Evolutionary conservation across 1,284 basidiomycete species (phyloP), one percentile per base, ranked within the genome.

Genomic region (Gomphus bonarii): DNA sequence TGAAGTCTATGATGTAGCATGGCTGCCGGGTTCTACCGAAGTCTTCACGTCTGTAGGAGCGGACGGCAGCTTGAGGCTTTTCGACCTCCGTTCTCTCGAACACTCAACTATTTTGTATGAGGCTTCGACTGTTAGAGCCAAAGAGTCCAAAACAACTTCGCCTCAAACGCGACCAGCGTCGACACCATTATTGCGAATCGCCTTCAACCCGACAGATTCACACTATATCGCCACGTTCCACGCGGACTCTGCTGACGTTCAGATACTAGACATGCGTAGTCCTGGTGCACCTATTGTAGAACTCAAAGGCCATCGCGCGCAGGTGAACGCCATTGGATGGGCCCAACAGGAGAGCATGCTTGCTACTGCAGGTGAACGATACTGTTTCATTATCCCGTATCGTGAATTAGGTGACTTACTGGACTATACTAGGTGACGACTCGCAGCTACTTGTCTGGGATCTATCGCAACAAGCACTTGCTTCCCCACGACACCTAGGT

Each of bases 71-170:
- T 75, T 99, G 38, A 89, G 97, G 50, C 95, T 97, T 8, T 99
- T 99, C 68, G 97, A 99, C 70, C 74, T 99, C 57, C 85, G 97
- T 40, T 91, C 89, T 63, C 78, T 99, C 48, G 97, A 99, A 69
- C 97, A 99, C 71, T 97, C 94, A 8, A 99, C 97, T 2, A 99
- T 99, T 65, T 79, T 99, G 48, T 99, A 98, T 70, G 97, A 99
- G 74, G 94, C 94, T 0, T 86, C 91, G 1, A 63, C 66, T 0
- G 65, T 69, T 8, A 43, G 58, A 28, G 60, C 65, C 35, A 61
- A 60, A 40, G 50, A 55, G 50, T 78, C 87, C 1, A 88, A 88
- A 68, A 81, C 81, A 63, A 72, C 79, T 2, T 70, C 66, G 3
- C 76, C 78, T 16, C 79, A 79, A 3, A 70, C 79, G 20, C 79